phyloP scores from a whole-genome alignment of 306 rosid genomes.

The Canavalia ensiformis region DNA sequence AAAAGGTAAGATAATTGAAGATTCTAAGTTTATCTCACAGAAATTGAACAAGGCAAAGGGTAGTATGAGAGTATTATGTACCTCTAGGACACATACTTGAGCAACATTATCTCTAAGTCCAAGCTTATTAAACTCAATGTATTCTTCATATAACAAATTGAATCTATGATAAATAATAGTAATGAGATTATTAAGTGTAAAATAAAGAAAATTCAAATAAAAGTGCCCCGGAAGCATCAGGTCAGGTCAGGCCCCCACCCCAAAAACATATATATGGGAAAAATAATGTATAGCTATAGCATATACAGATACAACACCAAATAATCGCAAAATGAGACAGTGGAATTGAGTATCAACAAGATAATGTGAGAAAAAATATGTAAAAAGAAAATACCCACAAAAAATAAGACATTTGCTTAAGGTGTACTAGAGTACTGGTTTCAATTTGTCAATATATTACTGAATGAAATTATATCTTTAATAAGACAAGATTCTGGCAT shows the following conservation, averaged over 20 bases:
- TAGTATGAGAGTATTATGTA: constrained; percentile 42
- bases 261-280: neutral
- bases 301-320: constrained; percentile 1
- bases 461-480: neutral
- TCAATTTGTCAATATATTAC: constrained; percentile 14
- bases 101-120: constrained; percentile 98
- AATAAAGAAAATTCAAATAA: constrained; percentile 19
- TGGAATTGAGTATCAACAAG: constrained; percentile 13
- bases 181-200: constrained; percentile 8
- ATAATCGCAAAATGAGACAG: constrained; percentile 19
- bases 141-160: constrained; percentile 82
- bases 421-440: constrained; percentile 18
- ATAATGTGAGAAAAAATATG: constrained; percentile 28
- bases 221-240: neutral
- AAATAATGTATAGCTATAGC: neutral
- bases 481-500: constrained; percentile 32
- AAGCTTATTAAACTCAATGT: constrained; percentile 82
- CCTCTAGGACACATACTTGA: constrained; percentile 94
- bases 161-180: constrained; percentile 62
- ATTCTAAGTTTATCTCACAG: constrained; percentile 35
- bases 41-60: constrained; percentile 40
- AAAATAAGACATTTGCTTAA: constrained; percentile 3
- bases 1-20: constrained; percentile 34
- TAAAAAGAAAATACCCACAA: neutral
- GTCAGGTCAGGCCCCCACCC: constrained; percentile 3